Conservation (phyloP, 768 basidiomycete species). For the Trametes coccinea region DNA sequence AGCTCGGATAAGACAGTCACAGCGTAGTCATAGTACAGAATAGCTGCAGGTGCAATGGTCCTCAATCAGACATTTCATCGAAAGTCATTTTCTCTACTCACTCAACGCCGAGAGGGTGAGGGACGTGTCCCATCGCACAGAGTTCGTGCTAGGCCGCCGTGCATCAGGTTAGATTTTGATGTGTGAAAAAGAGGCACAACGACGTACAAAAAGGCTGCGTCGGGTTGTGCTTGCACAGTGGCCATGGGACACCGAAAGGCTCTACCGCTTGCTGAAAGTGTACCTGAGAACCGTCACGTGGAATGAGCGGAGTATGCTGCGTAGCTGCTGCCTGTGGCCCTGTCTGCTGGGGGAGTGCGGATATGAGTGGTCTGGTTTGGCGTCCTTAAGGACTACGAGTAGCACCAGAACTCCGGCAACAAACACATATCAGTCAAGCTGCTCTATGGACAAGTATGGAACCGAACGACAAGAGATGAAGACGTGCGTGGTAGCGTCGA, state of each 20-base stretch:
- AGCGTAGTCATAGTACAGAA: conserved; percentile 47
- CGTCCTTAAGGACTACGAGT: neutral
- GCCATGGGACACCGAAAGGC: too few species aligned
- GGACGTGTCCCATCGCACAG: conserved; percentile 9
- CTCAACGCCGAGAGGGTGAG: conserved; percentile 9
- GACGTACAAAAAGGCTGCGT: neutral
- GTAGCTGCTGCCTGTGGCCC: too few species aligned
- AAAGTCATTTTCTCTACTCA: neutral
- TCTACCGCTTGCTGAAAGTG: too few species aligned
- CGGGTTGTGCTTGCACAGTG: too few species aligned
- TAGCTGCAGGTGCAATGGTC: conserved; percentile 12
- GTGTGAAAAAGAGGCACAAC: neutral
- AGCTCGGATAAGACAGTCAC: conserved; percentile 47
- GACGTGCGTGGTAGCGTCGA: neutral
- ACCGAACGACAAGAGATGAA: neutral
- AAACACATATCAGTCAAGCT: conserved; percentile 4
- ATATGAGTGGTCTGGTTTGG: too few species aligned
- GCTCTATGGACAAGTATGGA: neutral
- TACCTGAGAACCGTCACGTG: too few species aligned
- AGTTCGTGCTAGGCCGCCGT: neutral
- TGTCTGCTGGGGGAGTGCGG: too few species aligned
- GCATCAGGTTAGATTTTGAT: too few species aligned
- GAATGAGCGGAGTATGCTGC: too few species aligned
- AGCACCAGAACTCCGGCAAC: neutral
- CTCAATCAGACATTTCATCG: too few species aligned